Conservation (phyloP, 2,329 filamentous ascomycete species). For the Xylaria sp. region DNA sequence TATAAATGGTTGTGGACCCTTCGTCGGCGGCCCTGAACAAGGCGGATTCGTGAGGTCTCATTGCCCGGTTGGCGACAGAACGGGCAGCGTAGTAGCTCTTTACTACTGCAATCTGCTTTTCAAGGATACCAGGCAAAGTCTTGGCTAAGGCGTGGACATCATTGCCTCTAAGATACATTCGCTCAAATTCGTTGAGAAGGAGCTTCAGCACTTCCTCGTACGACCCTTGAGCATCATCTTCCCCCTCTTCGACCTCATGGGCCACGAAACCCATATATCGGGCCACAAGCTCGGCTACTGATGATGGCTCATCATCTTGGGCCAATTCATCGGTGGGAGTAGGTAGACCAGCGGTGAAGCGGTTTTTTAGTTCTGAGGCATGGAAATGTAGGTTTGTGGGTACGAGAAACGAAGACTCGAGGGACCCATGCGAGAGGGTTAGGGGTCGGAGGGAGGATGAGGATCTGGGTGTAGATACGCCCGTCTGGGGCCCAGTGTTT, state of each 20-base stretch:
- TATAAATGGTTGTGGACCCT: slow-evolving; percentile 85
- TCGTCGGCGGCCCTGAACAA: slow-evolving; percentile 89
- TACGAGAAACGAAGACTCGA: slow-evolving; percentile 96
- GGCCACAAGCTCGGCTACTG: slow-evolving; percentile 89
- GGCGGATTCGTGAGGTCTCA: slow-evolving; percentile 93
- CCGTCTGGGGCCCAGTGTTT: slow-evolving; percentile 87
- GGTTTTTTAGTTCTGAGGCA: slow-evolving; percentile 91
- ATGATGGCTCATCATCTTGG: slow-evolving; percentile 98
- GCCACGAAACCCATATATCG: slow-evolving; percentile 93
- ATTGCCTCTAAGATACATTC: slow-evolving; percentile 92
- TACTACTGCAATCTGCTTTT: slow-evolving; percentile 92
- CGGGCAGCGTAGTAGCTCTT: slow-evolving; percentile 92
- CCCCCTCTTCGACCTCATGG: slow-evolving; percentile 88
- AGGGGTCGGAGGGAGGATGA: slow-evolving; percentile 92
- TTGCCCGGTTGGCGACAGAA: slow-evolving; percentile 82
- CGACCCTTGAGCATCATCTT: slow-evolving; percentile 87
- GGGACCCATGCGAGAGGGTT: slow-evolving; percentile 89
- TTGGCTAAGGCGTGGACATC: slow-evolving; percentile 94
- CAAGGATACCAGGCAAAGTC: slow-evolving; percentile 85
- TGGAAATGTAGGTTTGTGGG: slow-evolving; percentile 96
- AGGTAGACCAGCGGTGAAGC: slow-evolving; percentile 86
- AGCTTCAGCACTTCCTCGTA: slow-evolving; percentile 94
- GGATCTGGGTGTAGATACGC: slow-evolving; percentile 95
- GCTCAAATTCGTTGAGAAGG: slow-evolving; percentile 94
- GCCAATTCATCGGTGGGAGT: slow-evolving; percentile 95